phyloP scores from a whole-genome alignment of 805 yeast species.

The Ascoidea asiatica region DNA sequence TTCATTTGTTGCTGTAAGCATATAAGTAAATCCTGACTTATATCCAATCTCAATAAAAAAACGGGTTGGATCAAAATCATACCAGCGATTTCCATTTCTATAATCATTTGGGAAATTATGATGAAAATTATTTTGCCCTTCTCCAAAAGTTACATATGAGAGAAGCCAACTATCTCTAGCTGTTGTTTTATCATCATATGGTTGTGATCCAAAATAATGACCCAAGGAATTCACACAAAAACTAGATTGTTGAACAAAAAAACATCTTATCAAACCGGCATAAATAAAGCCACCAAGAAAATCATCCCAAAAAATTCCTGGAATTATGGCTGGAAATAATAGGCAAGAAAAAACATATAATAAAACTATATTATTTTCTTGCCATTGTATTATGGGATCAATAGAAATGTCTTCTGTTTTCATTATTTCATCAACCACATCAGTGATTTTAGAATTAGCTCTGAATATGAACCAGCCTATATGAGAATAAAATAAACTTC shows the following conservation, averaged over 20 bases:
- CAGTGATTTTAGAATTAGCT: neutral
- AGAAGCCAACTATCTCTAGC: constrained; percentile 45
- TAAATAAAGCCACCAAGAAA: constrained; percentile 63
- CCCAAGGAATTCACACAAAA: constrained; percentile 74
- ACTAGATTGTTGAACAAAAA: constrained; percentile 67
- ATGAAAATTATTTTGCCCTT: constrained; percentile 86
- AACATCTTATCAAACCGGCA: constrained; percentile 64
- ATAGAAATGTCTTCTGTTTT: constrained; percentile 22
- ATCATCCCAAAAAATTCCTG: constrained; percentile 62
- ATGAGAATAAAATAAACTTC: constrained; percentile 74
- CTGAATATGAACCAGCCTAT: constrained; percentile 65
- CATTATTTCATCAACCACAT: constrained; percentile 20
- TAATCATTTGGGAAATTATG: constrained; percentile 92
- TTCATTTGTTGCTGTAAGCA: constrained; percentile 29
- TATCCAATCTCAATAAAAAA: constrained; percentile 45
- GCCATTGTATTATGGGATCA: constrained; percentile 50
- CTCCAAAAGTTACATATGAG: constrained; percentile 68
- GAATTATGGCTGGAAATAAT: constrained; percentile 49
- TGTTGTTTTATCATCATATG: constrained; percentile 62
- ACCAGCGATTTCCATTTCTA: constrained; percentile 58
- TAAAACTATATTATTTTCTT: constrained; percentile 54
- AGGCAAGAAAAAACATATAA: constrained; percentile 38
- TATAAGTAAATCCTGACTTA: constrained; percentile 42
- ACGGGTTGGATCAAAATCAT: constrained; percentile 80
- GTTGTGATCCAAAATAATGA: constrained; percentile 62